phyloP scores from a whole-genome alignment of 2,329 filamentous ascomycete species.

The Phyllosticta paracitricarpa region DNA sequence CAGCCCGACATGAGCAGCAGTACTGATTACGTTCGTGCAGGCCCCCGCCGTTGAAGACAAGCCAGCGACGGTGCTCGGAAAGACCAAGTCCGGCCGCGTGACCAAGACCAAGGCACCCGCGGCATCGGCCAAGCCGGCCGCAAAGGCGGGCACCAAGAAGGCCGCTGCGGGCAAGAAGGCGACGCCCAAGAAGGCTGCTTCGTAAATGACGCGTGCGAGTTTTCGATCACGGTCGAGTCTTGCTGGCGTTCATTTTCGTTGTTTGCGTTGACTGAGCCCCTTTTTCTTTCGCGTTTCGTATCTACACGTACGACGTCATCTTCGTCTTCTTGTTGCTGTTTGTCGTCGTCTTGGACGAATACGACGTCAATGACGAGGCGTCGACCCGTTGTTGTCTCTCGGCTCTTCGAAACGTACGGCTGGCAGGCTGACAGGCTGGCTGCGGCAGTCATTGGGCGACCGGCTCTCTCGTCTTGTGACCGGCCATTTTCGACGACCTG shows the following conservation, averaged over 20 bases:
- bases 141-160: slow-evolving; percentile 28
- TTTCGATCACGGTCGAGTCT: no score
- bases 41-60: slow-evolving; percentile 58
- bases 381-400: background rate
- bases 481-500: background rate
- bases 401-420: background rate
- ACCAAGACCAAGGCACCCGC: slow-evolving; percentile 55
- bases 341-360: background rate
- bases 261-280: no score
- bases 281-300: background rate
- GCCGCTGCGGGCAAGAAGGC: slow-evolving; percentile 20
- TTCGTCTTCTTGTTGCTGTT: background rate
- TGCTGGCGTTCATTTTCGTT: no score
- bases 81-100: slow-evolving; percentile 81
- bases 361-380: no score
- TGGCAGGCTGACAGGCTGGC: background rate
- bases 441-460: background rate
- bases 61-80: slow-evolving; percentile 55
- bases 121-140: slow-evolving; percentile 18
- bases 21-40: slow-evolving; percentile 19
- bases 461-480: background rate
- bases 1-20: background rate
- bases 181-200: slow-evolving; percentile 28
- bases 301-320: background rate
- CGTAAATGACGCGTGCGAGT: slow-evolving; percentile 3